phyloP scores from a whole-genome alignment of 331 rosid genomes.

The Rhamnella rubrinervis region DNA sequence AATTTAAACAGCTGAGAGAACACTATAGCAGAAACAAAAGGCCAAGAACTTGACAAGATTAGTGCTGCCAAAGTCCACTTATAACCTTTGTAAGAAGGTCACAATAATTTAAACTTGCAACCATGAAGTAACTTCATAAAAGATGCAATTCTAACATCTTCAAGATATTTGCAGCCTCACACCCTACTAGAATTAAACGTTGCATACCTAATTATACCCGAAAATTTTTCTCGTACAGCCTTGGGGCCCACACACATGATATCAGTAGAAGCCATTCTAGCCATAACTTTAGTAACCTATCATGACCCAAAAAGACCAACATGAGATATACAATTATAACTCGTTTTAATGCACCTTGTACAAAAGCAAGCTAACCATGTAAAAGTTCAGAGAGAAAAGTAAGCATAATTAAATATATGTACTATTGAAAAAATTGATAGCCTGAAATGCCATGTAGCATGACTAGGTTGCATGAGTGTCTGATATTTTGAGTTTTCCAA shows the following conservation, averaged over 20 bases:
- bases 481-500: too few species aligned
- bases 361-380: neutral
- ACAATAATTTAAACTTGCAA: neutral
- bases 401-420: too few species aligned
- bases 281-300: slow-evolving; percentile 82
- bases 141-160: too few species aligned
- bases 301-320: neutral
- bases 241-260: slow-evolving; percentile 86
- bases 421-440: too few species aligned
- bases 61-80: too few species aligned
- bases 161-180: too few species aligned
- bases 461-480: too few species aligned
- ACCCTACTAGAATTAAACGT: neutral
- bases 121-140: neutral
- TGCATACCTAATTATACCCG: slow-evolving; percentile 70
- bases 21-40: neutral
- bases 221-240: slow-evolving; percentile 73
- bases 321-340: neutral
- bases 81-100: too few species aligned
- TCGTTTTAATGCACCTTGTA: neutral
- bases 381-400: too few species aligned
- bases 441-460: too few species aligned
- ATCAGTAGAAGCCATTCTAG: slow-evolving; percentile 70
- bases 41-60: neutral
- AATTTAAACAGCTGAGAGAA: neutral